Evolutionary conservation across 2,329 filamentous ascomycete genomes (phyloP).

Genomic region (Gnomoniopsis smithogilvyi): DNA sequence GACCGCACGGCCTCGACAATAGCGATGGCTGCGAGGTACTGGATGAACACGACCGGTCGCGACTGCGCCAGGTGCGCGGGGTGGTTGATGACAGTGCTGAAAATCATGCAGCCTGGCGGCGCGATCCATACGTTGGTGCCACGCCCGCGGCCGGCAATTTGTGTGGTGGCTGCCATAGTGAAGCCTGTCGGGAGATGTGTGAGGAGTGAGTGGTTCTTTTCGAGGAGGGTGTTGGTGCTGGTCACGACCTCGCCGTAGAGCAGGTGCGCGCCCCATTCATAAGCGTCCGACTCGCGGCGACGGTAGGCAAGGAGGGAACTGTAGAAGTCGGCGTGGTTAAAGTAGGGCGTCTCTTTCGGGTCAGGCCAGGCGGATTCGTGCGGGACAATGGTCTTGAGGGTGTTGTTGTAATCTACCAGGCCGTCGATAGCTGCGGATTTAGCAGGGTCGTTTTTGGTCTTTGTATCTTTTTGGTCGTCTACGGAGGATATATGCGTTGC

Average conservation of each 20-base stretch:
- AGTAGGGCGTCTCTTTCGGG: conserved; percentile 74
- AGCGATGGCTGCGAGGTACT: conserved; percentile 88
- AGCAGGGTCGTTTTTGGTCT: conserved; percentile 12
- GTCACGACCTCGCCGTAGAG: conserved; percentile 92
- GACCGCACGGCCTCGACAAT: conserved; percentile 78
- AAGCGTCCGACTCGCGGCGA: conserved; percentile 48
- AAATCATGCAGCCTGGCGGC: conserved; percentile 80
- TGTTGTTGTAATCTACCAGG: conserved; percentile 69
- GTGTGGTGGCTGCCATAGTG: conserved; percentile 80
- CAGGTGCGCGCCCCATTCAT: conserved; percentile 71
- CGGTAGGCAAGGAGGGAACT: conserved; percentile 68
- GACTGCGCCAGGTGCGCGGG: conserved; percentile 66
- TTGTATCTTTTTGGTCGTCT: background rate
- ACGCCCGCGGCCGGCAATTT: conserved; percentile 83
- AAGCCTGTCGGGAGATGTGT: conserved; percentile 79
- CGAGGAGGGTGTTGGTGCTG: conserved; percentile 88
- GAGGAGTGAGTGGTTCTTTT: conserved; percentile 84
- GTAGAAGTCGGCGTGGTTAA: conserved; percentile 81
- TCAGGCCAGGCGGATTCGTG: conserved; percentile 68
- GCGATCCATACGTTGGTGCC: conserved; percentile 95
- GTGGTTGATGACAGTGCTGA: conserved; percentile 86
- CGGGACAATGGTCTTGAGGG: conserved; percentile 70
- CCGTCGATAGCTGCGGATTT: conserved; percentile 42
- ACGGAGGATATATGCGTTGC: conserved; percentile 26
- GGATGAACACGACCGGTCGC: conserved; percentile 86